Evolutionary conservation across 2,329 filamentous ascomycete species (phyloP).

Genomic region (Ascomycota sp.): DNA sequence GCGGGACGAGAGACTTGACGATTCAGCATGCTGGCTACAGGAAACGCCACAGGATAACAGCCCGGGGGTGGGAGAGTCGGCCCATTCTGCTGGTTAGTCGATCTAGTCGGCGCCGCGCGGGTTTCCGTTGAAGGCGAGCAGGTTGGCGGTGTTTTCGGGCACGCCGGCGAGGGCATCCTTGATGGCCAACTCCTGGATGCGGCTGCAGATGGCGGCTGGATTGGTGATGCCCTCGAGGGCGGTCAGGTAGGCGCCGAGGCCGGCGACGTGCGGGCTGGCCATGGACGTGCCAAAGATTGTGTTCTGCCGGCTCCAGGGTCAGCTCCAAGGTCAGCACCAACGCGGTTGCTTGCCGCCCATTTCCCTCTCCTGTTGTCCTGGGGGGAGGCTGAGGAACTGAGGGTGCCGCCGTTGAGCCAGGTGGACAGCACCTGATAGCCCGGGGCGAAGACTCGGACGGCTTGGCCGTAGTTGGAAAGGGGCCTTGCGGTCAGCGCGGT

Average conservation of each 20-base stretch:
- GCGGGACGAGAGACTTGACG: too few relatives aligned
- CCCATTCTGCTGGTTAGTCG: too few relatives aligned
- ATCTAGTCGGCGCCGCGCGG: neutral
- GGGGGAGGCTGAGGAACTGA: constrained; percentile 4
- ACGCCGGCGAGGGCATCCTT: constrained; percentile 14
- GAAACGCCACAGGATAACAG: too few relatives aligned
- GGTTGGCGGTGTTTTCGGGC: constrained; percentile 16
- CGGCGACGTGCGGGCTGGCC: constrained; percentile 5
- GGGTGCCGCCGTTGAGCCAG: constrained; percentile 18
- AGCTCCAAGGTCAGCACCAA: too few relatives aligned
- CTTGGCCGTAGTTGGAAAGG: constrained; percentile 22
- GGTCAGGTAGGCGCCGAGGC: constrained; percentile 8
- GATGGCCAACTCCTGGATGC: constrained; percentile 11
- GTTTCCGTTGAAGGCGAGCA: constrained; percentile 25
- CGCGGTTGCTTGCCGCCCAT: too few relatives aligned
- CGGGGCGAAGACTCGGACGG: constrained; percentile 25
- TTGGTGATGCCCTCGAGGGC: constrained; percentile 11
- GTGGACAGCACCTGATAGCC: constrained; percentile 21
- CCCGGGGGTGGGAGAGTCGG: too few relatives aligned
- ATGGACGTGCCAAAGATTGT: constrained; percentile 17
- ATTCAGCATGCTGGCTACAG: too few relatives aligned
- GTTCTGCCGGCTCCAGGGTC: constrained; percentile 1
- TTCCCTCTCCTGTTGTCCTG: too few relatives aligned
- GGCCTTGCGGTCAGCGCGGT: constrained; percentile 10
- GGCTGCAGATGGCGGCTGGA: constrained; percentile 9